Evolutionary conservation across 1,284 basidiomycete species (phyloP).

Genomic region (Pseudozyma hubeiensis): DNA sequence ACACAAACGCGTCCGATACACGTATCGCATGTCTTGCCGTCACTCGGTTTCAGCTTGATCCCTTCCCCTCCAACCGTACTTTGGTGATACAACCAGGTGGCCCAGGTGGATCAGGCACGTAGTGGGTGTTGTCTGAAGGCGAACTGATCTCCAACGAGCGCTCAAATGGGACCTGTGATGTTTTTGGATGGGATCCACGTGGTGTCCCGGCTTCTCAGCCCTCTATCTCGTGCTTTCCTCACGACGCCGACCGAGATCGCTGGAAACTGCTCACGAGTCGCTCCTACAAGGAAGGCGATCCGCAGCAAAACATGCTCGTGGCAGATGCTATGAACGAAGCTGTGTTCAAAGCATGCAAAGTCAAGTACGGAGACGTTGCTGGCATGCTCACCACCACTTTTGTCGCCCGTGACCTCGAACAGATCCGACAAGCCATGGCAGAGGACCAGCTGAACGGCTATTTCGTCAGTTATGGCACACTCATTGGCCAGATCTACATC

Average conservation of each 20-base stretch:
- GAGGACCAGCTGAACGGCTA: slow-evolving; percentile 32
- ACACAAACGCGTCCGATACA: slow-evolving; percentile 29
- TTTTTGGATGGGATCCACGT: slow-evolving; percentile 28
- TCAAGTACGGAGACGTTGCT: slow-evolving; percentile 25
- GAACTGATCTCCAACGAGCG: not conserved
- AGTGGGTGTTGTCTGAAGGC: slow-evolving; percentile 7
- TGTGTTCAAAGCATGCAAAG: slow-evolving; percentile 21
- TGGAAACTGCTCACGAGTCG: slow-evolving; percentile 23
- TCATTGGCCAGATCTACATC: slow-evolving; percentile 32
- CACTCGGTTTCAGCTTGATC: slow-evolving; percentile 11
- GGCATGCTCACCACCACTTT: slow-evolving; percentile 38
- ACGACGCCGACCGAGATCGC: slow-evolving; percentile 42
- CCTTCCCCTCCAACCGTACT: slow-evolving; percentile 9
- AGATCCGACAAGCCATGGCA: slow-evolving; percentile 32
- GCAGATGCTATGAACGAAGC: slow-evolving; percentile 27
- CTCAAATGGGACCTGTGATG: slow-evolving; percentile 13
- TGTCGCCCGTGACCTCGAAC: slow-evolving; percentile 35
- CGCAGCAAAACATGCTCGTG: slow-evolving; percentile 3
- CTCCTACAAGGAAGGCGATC: slow-evolving; percentile 8
- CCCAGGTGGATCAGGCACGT: slow-evolving; percentile 23
- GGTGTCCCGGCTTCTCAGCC: slow-evolving; percentile 19
- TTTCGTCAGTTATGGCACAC: slow-evolving; percentile 39
- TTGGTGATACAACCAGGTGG: slow-evolving; percentile 31
- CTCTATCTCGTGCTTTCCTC: slow-evolving; percentile 22
- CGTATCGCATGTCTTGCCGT: slow-evolving; percentile 16